Conservation (phyloP, 208 protist species). For the Trypanosoma melophagium region DNA sequence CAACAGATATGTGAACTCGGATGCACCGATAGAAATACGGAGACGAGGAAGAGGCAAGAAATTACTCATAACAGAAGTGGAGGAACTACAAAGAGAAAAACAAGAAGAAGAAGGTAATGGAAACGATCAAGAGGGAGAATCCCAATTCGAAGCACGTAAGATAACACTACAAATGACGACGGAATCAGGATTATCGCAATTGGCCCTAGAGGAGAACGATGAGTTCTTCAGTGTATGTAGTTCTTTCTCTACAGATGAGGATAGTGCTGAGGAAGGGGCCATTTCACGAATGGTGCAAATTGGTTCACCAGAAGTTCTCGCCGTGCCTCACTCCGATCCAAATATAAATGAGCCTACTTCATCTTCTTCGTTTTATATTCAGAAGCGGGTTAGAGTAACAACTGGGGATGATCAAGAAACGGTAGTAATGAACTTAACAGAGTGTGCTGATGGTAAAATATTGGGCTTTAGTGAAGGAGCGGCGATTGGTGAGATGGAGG, state of each 20-base stretch:
- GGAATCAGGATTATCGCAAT: background rate
- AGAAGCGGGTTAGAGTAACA: background rate
- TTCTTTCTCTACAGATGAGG: conserved; percentile 1
- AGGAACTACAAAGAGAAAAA: too few relatives aligned
- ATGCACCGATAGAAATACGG: too few relatives aligned
- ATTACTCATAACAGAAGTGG: too few relatives aligned
- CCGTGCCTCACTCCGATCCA: background rate
- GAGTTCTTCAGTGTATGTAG: conserved; percentile 17
- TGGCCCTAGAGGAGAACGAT: background rate
- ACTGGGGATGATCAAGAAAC: background rate
- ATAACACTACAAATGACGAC: too few relatives aligned
- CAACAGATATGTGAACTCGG: too few relatives aligned
- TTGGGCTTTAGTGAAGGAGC: conserved; percentile 8
- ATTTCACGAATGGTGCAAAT: conserved; percentile 4
- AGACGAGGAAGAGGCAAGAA: too few relatives aligned
- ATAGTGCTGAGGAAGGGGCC: too few relatives aligned
- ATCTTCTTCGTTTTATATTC: background rate
- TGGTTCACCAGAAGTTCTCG: conserved; percentile 15
- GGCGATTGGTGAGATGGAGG: conserved; percentile 10
- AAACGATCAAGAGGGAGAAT: too few relatives aligned
- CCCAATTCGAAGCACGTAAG: too few relatives aligned
- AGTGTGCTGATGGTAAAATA: conserved; percentile 8
- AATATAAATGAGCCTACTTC: background rate
- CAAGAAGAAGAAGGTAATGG: too few relatives aligned
- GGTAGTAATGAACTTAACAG: conserved; percentile 1